Evolutionary conservation across 768 basidiomycete genomes (phyloP), one percentile per base, ranked within the genome.

Genomic region (Psilocybe subaeruginosa): DNA sequence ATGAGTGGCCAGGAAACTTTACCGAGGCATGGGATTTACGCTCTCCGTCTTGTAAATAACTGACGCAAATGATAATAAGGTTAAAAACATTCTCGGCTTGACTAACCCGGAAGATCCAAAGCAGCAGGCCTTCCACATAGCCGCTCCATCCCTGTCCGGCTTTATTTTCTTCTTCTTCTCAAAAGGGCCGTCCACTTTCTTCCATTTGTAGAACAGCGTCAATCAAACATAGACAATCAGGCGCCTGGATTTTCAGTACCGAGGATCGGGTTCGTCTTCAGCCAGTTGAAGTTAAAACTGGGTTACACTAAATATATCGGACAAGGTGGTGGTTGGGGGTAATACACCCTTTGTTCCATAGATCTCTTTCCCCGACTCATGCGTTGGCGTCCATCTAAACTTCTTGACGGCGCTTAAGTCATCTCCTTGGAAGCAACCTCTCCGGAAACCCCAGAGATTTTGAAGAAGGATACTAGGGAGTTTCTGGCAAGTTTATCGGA

Each of bases 1-100:
- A 86, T 63, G 85, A 85, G 4, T 86, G 85, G 77, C 77, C 75
- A 5, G 76, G 76, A 5, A 74, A 73, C 41, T 77, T 76, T 56
- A 70, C 72, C 5, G 75, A 77, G 74, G 76, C 7, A 37, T 7
- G 7, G 8, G 12, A 37, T 73, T 37, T 41, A 2, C 37, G 3
- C 37, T 14, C 8, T 2, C 12, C 37, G 37, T 58, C 54, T 2
- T 12, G 8, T 19, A 19, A 19, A 19, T 29, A 19, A 17, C 14
- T 7, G 33, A 29, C 9, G 47, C 8, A 50, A 35, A 14, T 45
- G 7, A 23, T 4, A 27, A 33, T 17, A 68, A 64, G 19, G 19
- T 19, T 19, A 19, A 19, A 19, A 19, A 19, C 6, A 52, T 78
- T 7, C 66, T 75, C 14, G 61, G 65, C 17, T 63, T 78, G 17